phyloP scores from a whole-genome alignment of 345 rosid species.

The Salix koriyanagi region DNA sequence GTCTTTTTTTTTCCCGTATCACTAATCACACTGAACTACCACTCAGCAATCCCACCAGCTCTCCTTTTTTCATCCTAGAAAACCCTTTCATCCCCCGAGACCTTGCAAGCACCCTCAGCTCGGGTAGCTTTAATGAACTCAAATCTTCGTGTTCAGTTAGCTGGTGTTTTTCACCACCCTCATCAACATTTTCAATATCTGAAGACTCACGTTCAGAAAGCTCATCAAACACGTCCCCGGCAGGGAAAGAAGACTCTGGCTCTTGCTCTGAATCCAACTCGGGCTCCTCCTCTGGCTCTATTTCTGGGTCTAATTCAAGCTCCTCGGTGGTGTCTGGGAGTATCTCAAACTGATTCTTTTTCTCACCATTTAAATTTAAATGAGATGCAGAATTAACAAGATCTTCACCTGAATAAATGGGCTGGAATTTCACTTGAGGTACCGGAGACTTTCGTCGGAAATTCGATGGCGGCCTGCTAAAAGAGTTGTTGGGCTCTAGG shows the following conservation, averaged over 20 bases:
- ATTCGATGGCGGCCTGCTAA: constrained; percentile 68
- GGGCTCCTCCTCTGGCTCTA: constrained; percentile 22
- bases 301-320: constrained; percentile 19
- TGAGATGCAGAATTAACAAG: constrained; percentile 29
- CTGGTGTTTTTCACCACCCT: constrained; percentile 31
- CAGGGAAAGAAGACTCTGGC: constrained; percentile 20
- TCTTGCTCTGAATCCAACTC: constrained; percentile 33
- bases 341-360: constrained; percentile 29
- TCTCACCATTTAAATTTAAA: constrained; percentile 34
- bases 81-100: constrained; percentile 71
- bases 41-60: constrained; percentile 54
- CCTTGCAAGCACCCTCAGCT: constrained; percentile 72
- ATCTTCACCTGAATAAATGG: constrained; percentile 43
- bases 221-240: constrained; percentile 22
- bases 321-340: constrained; percentile 32
- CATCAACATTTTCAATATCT: constrained; percentile 26
- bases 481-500: constrained; percentile 37
- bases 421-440: constrained; percentile 47
- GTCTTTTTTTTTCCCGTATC: constrained; percentile 6
- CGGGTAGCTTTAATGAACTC: constrained; percentile 56
- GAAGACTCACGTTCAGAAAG: constrained; percentile 29
- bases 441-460: constrained; percentile 74
- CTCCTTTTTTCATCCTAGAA: constrained; percentile 81
- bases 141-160: constrained; percentile 33
- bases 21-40: constrained; percentile 26